Conservation (phyloP, 2,329 filamentous ascomycete genomes). For the Sporothrix schenckii region DNA sequence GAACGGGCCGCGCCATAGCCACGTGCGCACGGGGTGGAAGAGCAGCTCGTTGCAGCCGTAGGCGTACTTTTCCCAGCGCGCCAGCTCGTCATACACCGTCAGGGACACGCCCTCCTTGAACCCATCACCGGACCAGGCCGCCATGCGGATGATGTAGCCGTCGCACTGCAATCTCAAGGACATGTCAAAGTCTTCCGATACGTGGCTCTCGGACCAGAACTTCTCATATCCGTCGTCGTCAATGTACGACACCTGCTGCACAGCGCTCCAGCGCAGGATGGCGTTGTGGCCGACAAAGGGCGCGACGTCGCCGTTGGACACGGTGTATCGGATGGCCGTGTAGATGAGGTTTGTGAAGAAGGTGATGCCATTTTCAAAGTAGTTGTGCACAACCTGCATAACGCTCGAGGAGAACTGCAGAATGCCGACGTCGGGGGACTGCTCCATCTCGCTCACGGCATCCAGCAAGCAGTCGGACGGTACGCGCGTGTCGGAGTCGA, state of each 20-base stretch:
- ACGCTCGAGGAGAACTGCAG: conserved; percentile 77
- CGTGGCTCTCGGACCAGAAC: conserved; percentile 79
- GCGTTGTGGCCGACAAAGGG: conserved; percentile 83
- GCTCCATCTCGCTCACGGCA: conserved; percentile 80
- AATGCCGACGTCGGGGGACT: conserved; percentile 75
- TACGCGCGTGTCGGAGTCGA: conserved; percentile 79
- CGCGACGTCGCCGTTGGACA: conserved; percentile 74
- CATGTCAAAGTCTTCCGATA: conserved; percentile 83
- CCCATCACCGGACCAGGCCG: conserved; percentile 72
- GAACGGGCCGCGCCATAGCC: conserved; percentile 74
- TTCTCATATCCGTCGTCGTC: conserved; percentile 74
- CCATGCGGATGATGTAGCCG: conserved; percentile 73
- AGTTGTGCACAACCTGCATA: conserved; percentile 76
- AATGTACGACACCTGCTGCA: conserved; percentile 71
- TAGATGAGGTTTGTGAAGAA: conserved; percentile 77
- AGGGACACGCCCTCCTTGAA: conserved; percentile 84
- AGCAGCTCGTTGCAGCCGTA: conserved; percentile 82
- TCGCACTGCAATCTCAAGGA: conserved; percentile 72
- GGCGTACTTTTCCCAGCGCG: conserved; percentile 85
- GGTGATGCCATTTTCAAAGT: conserved; percentile 71
- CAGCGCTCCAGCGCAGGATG: conserved; percentile 72
- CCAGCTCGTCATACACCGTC: conserved; percentile 81
- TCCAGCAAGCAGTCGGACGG: conserved; percentile 77
- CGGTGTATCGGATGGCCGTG: conserved; percentile 75
- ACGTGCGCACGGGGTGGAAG: conserved; percentile 75